Conservation (phyloP, 345 rosid species). For the Microthlaspi erraticum region DNA sequence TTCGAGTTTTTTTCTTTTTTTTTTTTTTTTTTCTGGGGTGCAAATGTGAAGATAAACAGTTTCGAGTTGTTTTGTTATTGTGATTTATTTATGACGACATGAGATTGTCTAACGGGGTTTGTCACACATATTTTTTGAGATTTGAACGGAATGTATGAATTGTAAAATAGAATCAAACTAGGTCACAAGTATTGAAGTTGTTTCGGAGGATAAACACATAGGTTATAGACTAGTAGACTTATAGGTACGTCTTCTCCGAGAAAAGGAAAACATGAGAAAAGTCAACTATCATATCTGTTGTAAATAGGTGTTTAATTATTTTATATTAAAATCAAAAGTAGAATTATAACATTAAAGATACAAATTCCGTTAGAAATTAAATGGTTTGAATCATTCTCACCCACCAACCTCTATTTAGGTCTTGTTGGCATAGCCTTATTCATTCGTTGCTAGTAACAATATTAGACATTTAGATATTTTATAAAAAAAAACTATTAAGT, state of each 20-base stretch:
- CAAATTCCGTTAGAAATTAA: conserved; percentile 39
- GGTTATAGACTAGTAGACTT: neutral
- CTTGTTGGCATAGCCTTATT: conserved; percentile 41
- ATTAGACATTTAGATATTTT: too few relatives aligned
- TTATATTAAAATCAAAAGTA: neutral
- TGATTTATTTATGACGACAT: too few relatives aligned
- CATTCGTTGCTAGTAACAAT: conserved; percentile 21
- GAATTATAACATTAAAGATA: conserved; percentile 26
- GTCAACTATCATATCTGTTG: conserved; percentile 26
- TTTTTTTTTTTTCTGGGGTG: too few relatives aligned
- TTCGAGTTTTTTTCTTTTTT: too few relatives aligned
- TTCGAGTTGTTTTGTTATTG: too few relatives aligned
- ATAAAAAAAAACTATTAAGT: too few relatives aligned
- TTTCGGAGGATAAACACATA: conserved; percentile 13
- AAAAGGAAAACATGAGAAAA: conserved; percentile 30
- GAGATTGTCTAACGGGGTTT: neutral
- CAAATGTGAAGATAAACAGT: too few relatives aligned
- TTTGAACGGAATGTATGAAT: neutral
- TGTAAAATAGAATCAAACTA: neutral
- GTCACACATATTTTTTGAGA: neutral
- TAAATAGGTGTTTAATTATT: conserved; percentile 24
- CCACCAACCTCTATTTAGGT: conserved; percentile 30
- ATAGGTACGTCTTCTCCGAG: conserved; percentile 23
- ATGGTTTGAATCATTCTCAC: conserved; percentile 32
- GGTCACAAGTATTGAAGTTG: neutral